phyloP scores from a whole-genome alignment of 306 rosid genomes.

The Mimosa bimucronata region DNA sequence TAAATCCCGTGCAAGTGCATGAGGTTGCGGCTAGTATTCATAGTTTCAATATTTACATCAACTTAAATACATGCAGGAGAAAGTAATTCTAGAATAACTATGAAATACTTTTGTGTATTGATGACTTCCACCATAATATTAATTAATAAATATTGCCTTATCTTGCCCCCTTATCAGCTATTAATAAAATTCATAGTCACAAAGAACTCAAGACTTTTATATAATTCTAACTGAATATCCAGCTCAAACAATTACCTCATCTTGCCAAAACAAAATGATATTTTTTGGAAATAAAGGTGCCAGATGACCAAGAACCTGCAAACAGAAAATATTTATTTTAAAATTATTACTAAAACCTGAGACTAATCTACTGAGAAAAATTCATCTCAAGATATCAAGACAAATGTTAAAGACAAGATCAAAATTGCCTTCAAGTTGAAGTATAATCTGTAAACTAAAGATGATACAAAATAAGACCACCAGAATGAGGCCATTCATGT shows the following conservation, averaged over 20 bases:
- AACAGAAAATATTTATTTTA: constrained; percentile 34
- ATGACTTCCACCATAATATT: neutral
- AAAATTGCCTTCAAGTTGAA: constrained; percentile 28
- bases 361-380: constrained; percentile 13
- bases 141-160: neutral
- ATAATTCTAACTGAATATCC: constrained; percentile 22
- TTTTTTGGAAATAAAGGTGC: constrained; percentile 93
- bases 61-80: constrained; percentile 18
- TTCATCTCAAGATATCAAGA: constrained; percentile 21
- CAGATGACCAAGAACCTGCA: constrained; percentile 82
- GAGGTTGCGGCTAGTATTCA: neutral
- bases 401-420: constrained; percentile 21
- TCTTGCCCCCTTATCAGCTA: neutral
- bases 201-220: constrained; percentile 18
- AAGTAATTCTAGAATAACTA: constrained; percentile 4
- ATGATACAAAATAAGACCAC: neutral
- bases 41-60: constrained; percentile 20
- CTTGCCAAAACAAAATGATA: constrained; percentile 86
- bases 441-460: neutral
- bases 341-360: constrained; percentile 21
- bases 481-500: neutral
- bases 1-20: neutral
- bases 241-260: constrained; percentile 72
- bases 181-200: neutral
- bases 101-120: constrained; percentile 14